These are phyloP conservation scores for Colletotrichum noveboracense DNA, from an alignment of 2,329 filamentous ascomycete species.

Conservation along the genomic window DNA sequence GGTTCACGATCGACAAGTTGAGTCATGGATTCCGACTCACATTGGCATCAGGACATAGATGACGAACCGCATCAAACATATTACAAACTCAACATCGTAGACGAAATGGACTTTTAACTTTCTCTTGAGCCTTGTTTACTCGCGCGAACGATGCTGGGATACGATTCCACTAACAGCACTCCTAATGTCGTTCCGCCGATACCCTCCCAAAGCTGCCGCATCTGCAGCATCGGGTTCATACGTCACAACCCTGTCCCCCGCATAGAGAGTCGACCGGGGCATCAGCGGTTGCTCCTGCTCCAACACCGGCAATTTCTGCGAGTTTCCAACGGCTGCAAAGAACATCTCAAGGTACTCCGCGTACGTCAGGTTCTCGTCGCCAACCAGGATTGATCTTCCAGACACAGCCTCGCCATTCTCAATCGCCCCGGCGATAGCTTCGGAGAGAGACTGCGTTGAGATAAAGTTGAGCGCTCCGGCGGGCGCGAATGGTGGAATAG, in stretches of 20 bases:
- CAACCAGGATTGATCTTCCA: not conserved
- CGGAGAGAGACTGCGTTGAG: not conserved
- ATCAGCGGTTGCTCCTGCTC: slow-evolving; percentile 8
- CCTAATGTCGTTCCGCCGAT: not conserved
- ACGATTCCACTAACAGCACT: not conserved
- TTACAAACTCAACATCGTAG: accelerated
- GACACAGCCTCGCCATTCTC: not conserved
- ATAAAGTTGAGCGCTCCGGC: slow-evolving; percentile 5
- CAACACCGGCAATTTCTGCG: not conserved
- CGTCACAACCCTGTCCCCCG: not conserved
- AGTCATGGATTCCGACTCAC: not conserved
- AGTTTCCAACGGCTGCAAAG: not conserved
- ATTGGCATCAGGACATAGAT: accelerated
- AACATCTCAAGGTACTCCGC: slow-evolving; percentile 6
- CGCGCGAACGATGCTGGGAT: not conserved
- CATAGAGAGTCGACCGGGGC: not conserved
- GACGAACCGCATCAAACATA: not conserved
- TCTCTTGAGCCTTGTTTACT: not conserved
- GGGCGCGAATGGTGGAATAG: not conserved
- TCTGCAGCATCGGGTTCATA: slow-evolving; percentile 7
- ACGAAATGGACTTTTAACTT: not conserved
- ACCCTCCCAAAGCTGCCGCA: not conserved
- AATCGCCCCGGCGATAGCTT: not conserved
- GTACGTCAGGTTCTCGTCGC: not conserved
- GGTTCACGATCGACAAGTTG: not conserved